Percentiles rank a stretch among this genome's conserved stretches.
Conservation (phyloP, 495 filamentous ascomycete genomes). For the Lepidopterella palustris region DNA sequence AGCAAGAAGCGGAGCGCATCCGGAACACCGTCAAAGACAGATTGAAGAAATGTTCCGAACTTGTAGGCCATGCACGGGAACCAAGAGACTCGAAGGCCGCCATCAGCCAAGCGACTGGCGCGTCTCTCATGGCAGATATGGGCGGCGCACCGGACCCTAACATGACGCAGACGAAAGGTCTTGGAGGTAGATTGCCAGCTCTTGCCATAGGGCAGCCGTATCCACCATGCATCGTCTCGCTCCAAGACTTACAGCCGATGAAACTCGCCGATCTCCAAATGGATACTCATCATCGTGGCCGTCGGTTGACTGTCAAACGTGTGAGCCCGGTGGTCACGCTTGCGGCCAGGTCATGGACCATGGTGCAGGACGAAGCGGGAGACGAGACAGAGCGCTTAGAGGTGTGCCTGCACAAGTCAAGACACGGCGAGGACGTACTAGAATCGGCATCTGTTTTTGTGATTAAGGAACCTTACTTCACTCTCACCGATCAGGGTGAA, state of each 20-base stretch:
- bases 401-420: slow-evolving; percentile 29
- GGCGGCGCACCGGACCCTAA: slow-evolving; percentile 22
- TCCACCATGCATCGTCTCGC: slow-evolving; percentile 31
- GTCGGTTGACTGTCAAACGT: slow-evolving; percentile 8
- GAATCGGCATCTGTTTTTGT: slow-evolving; percentile 9
- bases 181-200: slow-evolving; percentile 19
- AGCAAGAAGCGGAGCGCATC: slow-evolving; percentile 32
- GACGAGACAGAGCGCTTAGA: slow-evolving; percentile 14
- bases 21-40: slow-evolving; percentile 25
- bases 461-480: slow-evolving; percentile 28
- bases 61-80: slow-evolving; percentile 25
- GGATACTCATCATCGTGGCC: slow-evolving; percentile 19
- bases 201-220: slow-evolving; percentile 34
- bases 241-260: slow-evolving; percentile 32
- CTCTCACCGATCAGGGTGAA: slow-evolving; percentile 12
- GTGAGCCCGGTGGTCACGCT: slow-evolving; percentile 11
- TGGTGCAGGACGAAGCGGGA: slow-evolving; percentile 15
- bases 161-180: slow-evolving; percentile 13
- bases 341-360: slow-evolving; percentile 17
- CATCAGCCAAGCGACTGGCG: slow-evolving; percentile 29
- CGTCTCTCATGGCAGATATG: slow-evolving; percentile 36
- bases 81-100: slow-evolving; percentile 21
- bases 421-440: slow-evolving; percentile 17
- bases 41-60: slow-evolving; percentile 28
- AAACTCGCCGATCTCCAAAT: slow-evolving; percentile 24